Evolutionary conservation across 352 stramenopile species (phyloP).

Genomic region (Globisporangium iwayamae): DNA sequence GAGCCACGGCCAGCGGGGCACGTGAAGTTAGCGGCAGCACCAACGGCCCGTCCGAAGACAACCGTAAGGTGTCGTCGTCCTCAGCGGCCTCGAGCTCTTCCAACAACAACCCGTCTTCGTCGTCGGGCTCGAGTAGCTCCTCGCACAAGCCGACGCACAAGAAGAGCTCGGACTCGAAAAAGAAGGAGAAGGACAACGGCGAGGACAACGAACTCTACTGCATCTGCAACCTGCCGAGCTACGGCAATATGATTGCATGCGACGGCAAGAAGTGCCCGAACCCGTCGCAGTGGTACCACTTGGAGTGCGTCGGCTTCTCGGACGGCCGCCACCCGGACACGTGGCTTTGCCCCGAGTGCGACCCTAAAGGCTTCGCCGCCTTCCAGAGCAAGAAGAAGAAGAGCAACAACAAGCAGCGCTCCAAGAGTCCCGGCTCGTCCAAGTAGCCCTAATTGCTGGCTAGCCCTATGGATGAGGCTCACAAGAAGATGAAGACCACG

Average conservation of each 20-base stretch:
- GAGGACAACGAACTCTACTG: constrained; percentile 89
- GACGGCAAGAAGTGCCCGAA: constrained; percentile 86
- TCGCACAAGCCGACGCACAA: constrained; percentile 39
- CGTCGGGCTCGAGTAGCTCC: constrained; percentile 11
- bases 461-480: neutral
- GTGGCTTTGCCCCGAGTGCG: constrained; percentile 85
- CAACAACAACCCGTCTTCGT: neutral
- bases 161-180: constrained; percentile 35
- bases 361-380: constrained; percentile 74
- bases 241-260: constrained; percentile 88
- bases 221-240: constrained; percentile 83
- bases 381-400: constrained; percentile 88
- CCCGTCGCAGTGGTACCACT: constrained; percentile 86
- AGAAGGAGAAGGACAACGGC: constrained; percentile 60
- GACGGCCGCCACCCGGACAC: constrained; percentile 80
- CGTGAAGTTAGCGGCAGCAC: constrained; percentile 5
- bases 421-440: constrained; percentile 64
- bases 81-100: neutral
- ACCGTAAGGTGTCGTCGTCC: constrained; percentile 22
- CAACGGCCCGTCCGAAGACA: constrained; percentile 20
- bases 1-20: neutral
- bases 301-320: constrained; percentile 81
- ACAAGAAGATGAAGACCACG: neutral
- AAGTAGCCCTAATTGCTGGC: constrained; percentile 6
- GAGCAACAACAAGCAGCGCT: constrained; percentile 51